Percentiles rank a stretch among this genome's conserved stretches.
phyloP scores from a whole-genome alignment of 176 grass and related monocot genomes.

The Saccharum spontaneum region DNA sequence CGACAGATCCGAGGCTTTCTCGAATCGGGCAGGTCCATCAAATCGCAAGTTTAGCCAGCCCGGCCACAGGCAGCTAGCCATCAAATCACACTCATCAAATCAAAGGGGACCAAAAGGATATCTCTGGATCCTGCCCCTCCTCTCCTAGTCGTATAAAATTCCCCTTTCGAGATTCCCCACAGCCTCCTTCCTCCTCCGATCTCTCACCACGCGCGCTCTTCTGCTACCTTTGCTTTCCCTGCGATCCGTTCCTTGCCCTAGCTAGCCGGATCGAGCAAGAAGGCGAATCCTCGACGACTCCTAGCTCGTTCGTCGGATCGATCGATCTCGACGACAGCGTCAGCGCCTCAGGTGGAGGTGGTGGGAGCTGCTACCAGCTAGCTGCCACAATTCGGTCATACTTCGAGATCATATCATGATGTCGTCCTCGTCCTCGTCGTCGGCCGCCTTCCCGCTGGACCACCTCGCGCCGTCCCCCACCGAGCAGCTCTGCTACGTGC shows the following conservation, averaged over 20 bases:
- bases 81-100: constrained; percentile 79
- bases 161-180: neutral
- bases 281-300: neutral
- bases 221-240: neutral
- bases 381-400: neutral
- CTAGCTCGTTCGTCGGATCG: neutral
- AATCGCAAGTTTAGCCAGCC: constrained; percentile 59
- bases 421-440: constrained; percentile 72
- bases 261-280: neutral
- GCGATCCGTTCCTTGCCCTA: neutral
- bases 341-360: constrained; percentile 16
- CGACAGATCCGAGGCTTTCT: constrained; percentile 92
- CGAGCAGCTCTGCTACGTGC: constrained; percentile 99
- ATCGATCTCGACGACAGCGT: neutral
- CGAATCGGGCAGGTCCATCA: constrained; percentile 92
- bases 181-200: neutral
- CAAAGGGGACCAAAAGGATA: constrained; percentile 51
- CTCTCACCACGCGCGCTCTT: neutral
- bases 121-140: constrained; percentile 31
- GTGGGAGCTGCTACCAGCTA: neutral
- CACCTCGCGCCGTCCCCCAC: constrained; percentile 80
- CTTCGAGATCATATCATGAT: constrained; percentile 17
- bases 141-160: constrained; percentile 34
- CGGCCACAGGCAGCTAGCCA: constrained; percentile 22
- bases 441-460: constrained; percentile 81